These are phyloP conservation scores for Mortierella polycephala DNA, from an alignment of 371 early-diverging fungal species.

Conservation along the genomic window DNA sequence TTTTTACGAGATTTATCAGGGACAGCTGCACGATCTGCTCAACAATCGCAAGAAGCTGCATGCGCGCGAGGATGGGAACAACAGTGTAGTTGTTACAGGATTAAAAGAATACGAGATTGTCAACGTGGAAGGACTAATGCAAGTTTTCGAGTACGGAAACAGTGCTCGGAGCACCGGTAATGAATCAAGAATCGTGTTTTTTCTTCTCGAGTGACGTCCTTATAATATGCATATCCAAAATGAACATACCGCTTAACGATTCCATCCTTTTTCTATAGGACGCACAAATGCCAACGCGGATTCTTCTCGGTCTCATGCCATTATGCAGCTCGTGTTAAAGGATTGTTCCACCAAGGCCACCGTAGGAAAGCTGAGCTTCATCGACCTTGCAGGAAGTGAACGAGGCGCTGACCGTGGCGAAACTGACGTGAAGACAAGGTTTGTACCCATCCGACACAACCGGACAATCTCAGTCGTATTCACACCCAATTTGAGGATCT, in stretches of 20 bases:
- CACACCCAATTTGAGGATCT: too few species aligned
- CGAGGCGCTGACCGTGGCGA: constrained; percentile 98
- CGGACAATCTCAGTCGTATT: too few species aligned
- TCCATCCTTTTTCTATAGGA: constrained; percentile 10
- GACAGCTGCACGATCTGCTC: constrained; percentile 94
- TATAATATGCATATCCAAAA: too few species aligned
- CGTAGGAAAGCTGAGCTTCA: constrained; percentile 93
- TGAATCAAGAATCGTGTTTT: not conserved
- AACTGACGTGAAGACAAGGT: constrained; percentile 81
- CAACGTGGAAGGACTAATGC: constrained; percentile 81
- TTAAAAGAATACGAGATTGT: constrained; percentile 84
- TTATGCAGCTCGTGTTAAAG: constrained; percentile 93
- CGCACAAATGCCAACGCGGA: constrained; percentile 96
- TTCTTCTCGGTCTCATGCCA: constrained; percentile 98
- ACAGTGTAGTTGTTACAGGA: constrained; percentile 90
- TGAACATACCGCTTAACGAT: not conserved
- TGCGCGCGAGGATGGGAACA: constrained; percentile 96
- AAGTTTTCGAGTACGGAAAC: constrained; percentile 93
- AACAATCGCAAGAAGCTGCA: constrained; percentile 86
- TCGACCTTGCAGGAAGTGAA: constrained; percentile 99
- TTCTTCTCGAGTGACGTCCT: too few species aligned
- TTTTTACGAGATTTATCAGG: constrained; percentile 98
- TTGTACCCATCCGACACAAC: too few species aligned
- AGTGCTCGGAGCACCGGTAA: constrained; percentile 87
- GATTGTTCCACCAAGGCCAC: constrained; percentile 60